These are phyloP conservation scores for Pestalotiopsis sp. DNA, from an alignment of 2,329 filamentous ascomycete species.

Conservation along the genomic window DNA sequence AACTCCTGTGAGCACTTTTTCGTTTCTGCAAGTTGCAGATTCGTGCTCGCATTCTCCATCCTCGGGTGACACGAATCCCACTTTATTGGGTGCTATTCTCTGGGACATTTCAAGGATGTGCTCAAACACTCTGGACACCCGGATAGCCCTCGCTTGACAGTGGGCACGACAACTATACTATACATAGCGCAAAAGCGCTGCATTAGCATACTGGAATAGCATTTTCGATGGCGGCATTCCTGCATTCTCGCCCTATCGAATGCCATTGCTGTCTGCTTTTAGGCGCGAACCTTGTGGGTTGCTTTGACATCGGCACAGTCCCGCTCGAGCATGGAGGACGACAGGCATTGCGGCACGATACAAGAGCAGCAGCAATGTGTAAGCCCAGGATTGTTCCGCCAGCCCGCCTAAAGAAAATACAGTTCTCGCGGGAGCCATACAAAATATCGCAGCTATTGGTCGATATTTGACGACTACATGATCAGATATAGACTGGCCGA, in stretches of 20 bases:
- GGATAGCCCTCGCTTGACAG: background rate
- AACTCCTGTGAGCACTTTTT: background rate
- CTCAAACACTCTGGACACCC: background rate
- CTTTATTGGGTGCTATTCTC: background rate
- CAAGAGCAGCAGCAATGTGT: background rate
- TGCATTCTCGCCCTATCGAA: background rate
- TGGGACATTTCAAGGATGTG: background rate
- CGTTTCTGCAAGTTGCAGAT: background rate
- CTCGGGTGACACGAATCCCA: background rate
- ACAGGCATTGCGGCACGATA: background rate
- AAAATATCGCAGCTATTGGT: background rate
- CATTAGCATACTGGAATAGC: background rate
- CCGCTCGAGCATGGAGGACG: background rate
- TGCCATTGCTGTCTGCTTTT: background rate
- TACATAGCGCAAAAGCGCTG: background rate
- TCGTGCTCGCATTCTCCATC: background rate
- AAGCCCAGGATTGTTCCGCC: background rate
- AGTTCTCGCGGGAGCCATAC: background rate
- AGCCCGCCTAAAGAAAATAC: background rate
- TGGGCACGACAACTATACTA: background rate
- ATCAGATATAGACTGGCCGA: background rate
- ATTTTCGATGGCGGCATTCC: background rate
- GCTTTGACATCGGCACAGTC: constrained; percentile 3
- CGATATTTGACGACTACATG: background rate
- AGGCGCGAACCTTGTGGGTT: constrained; percentile 8